A percentile compares a stretch with the other conserved stretches of the same genome.
Conservation (phyloP, 208 protist genomes). For the Trichomonas gallinae region DNA sequence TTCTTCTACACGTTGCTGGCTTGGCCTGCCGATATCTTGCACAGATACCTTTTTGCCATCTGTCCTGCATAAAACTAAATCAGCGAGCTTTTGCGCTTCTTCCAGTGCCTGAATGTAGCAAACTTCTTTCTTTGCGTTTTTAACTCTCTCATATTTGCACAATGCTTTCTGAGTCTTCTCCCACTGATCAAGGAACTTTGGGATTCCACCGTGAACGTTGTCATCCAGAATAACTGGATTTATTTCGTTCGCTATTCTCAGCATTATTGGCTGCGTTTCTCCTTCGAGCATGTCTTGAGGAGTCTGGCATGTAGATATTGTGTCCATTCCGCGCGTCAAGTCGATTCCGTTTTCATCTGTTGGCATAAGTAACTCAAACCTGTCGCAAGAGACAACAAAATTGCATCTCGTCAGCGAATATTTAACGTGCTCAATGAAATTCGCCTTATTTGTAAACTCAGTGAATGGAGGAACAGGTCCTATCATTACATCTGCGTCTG, state of each 20-base stretch:
- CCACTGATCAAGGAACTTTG: neutral
- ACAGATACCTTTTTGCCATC: neutral
- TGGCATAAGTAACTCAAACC: neutral
- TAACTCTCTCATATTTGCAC: neutral
- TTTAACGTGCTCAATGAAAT: neutral
- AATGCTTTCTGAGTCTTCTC: neutral
- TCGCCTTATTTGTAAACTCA: neutral
- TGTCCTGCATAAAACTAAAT: neutral
- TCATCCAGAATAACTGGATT: neutral
- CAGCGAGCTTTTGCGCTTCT: neutral
- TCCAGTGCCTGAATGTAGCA: neutral
- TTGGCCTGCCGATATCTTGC: neutral
- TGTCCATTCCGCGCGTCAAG: neutral
- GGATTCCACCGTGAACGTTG: neutral
- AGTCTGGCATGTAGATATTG: neutral
- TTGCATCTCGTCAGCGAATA: neutral
- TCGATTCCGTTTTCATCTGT: neutral
- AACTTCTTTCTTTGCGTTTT: neutral
- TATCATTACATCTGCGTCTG: neutral
- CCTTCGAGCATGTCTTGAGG: neutral
- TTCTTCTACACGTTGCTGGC: no score
- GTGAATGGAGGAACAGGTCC: neutral
- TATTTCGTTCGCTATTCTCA: neutral
- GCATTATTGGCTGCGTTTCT: neutral
- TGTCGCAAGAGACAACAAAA: neutral